Conservation (phyloP, 1,139 yeast genomes). For the Suhomyces atakaporum region DNA sequence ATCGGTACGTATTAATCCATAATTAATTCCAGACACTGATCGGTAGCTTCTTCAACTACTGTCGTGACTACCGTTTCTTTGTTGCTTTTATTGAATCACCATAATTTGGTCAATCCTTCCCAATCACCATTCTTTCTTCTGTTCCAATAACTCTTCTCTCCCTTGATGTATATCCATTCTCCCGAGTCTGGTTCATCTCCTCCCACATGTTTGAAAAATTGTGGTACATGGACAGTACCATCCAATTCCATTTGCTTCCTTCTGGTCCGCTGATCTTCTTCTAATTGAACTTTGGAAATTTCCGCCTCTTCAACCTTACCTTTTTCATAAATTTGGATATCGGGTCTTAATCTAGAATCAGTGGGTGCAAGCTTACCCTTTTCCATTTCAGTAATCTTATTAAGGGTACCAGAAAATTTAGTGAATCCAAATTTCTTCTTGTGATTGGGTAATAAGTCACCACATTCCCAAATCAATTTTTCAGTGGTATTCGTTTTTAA, state of each 20-base stretch:
- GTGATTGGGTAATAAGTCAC: conserved; percentile 60
- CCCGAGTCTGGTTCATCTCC: conserved; percentile 41
- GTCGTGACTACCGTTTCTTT: too few relatives aligned
- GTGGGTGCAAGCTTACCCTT: conserved; percentile 69
- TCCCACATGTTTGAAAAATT: conserved; percentile 59
- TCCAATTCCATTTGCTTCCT: conserved; percentile 59
- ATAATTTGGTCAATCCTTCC: conserved; percentile 53
- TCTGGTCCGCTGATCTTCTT: conserved; percentile 78
- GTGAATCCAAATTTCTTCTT: conserved; percentile 82
- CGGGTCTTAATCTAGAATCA: conserved; percentile 90
- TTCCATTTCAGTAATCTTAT: conserved; percentile 75
- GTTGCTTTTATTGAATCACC: conserved; percentile 34
- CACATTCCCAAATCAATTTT: conserved; percentile 64
- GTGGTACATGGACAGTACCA: conserved; percentile 52
- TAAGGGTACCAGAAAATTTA: conserved; percentile 74
- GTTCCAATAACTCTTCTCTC: conserved; percentile 78
- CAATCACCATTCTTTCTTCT: conserved; percentile 64
- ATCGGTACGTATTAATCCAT: too few relatives aligned
- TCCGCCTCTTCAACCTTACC: conserved; percentile 77
- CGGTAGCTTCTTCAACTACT: conserved; percentile 1
- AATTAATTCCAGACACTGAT: too few relatives aligned
- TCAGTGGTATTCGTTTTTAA: conserved; percentile 45
- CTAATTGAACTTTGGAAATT: conserved; percentile 61
- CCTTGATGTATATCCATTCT: conserved; percentile 63
- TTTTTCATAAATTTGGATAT: conserved; percentile 67